Evolutionary conservation across 257 asterid species (phyloP).

Genomic region (Solanum pennellii): DNA sequence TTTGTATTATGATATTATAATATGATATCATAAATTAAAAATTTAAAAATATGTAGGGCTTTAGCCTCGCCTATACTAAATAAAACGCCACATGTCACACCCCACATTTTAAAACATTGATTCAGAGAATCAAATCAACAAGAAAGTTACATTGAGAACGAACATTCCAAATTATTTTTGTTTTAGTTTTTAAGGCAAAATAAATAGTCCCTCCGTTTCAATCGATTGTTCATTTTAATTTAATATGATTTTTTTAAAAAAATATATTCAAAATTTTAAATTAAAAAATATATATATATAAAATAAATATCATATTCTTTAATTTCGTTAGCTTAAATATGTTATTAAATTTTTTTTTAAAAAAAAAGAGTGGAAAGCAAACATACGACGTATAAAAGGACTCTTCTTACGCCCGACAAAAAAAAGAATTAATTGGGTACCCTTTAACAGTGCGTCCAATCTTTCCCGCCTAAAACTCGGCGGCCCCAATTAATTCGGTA

Average conservation of each 20-base stretch:
- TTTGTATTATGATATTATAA: too few species aligned
- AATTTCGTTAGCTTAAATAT: not conserved
- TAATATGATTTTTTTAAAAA: too few species aligned
- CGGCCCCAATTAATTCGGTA: not conserved
- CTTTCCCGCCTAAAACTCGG: not conserved
- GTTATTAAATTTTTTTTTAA: too few species aligned
- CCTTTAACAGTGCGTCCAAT: not conserved
- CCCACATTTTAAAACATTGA: not conserved
- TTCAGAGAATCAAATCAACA: not conserved
- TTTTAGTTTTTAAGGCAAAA: not conserved
- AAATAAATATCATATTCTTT: too few species aligned
- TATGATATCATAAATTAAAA: too few species aligned
- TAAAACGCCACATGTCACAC: not conserved
- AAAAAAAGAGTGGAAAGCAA: too few species aligned
- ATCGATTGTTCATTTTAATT: not conserved
- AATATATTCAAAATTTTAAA: too few species aligned
- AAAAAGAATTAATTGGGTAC: not conserved
- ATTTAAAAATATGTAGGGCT: not conserved
- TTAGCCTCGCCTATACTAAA: not conserved
- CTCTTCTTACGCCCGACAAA: not conserved
- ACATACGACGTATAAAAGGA: not conserved
- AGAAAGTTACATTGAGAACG: not conserved
- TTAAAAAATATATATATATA: too few species aligned
- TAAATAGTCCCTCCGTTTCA: not conserved
- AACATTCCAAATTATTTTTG: not conserved